Evolutionary conservation across 2,329 filamentous ascomycete genomes (phyloP).

Genomic region (Tolypocladium guangdongense): DNA sequence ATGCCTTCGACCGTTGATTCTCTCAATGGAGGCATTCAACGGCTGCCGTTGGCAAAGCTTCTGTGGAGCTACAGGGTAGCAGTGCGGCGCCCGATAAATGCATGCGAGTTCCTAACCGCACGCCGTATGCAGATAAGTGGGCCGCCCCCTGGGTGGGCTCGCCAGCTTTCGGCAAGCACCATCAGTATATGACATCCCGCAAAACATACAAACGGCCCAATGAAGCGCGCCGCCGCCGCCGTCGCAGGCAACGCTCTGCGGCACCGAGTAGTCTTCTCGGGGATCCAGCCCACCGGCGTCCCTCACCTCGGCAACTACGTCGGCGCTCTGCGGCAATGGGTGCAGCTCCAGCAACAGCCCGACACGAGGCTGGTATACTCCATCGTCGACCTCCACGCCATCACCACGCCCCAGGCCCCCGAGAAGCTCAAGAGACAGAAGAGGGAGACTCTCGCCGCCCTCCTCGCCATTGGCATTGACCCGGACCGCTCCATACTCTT

Average conservation of each 20-base stretch:
- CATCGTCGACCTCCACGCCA: conserved; percentile 87
- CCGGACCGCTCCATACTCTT: conserved; percentile 71
- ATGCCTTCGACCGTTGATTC: too few species aligned
- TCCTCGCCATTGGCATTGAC: conserved; percentile 77
- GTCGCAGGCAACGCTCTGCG: not conserved
- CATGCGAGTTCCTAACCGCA: too few species aligned
- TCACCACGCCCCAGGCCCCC: conserved; percentile 65
- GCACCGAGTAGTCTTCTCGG: conserved; percentile 66
- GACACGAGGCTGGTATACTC: conserved; percentile 64
- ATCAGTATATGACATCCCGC: not conserved
- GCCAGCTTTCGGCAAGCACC: not conserved
- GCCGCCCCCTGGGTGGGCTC: too few species aligned
- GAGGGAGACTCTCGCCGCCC: conserved; percentile 63
- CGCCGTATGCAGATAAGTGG: too few species aligned
- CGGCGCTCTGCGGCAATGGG: conserved; percentile 82
- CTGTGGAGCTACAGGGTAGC: too few species aligned
- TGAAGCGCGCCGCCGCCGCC: not conserved
- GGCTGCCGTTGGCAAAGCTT: too few species aligned
- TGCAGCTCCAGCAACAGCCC: conserved; percentile 56
- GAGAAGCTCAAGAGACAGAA: conserved; percentile 51
- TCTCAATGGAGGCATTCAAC: too few species aligned
- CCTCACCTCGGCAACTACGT: conserved; percentile 95
- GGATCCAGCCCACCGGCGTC: conserved; percentile 90
- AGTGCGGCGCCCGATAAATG: too few species aligned
- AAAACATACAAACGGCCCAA: not conserved